Evolutionary conservation across 352 stramenopile species (phyloP).

Genomic region (Globisporangium barbulae): DNA sequence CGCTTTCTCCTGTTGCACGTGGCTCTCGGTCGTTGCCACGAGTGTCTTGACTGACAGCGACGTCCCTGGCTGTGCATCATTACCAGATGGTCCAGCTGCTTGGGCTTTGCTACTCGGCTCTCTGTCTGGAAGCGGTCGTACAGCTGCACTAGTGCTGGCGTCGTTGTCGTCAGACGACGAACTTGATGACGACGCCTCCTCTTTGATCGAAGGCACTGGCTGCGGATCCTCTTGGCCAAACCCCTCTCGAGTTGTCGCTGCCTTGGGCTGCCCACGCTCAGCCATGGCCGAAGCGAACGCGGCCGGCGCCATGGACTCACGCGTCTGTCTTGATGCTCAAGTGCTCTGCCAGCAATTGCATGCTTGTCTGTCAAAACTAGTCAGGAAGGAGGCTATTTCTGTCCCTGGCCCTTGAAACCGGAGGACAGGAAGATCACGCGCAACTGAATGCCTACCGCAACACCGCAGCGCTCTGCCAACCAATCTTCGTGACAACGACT

Average conservation of each 20-base stretch:
- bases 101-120: not conserved
- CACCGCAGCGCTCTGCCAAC: not conserved
- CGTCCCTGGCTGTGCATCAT: not conserved
- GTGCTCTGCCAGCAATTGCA: not conserved
- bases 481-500: not conserved
- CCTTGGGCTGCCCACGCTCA: not conserved
- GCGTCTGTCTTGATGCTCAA: not conserved
- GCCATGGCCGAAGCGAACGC: not conserved
- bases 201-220: conserved; percentile 8
- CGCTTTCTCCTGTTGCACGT: not conserved
- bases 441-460: not conserved
- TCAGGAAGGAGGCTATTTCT: not conserved
- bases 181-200: conserved; percentile 3
- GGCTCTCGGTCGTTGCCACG: not conserved
- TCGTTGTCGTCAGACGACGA: conserved; percentile 7
- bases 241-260: not conserved
- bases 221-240: not conserved
- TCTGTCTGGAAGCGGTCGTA: not conserved
- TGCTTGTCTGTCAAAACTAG: not conserved
- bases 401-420: not conserved
- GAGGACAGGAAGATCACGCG: not conserved
- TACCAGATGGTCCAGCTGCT: not conserved
- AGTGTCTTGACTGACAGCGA: conserved; percentile 5
- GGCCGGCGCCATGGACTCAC: not conserved
- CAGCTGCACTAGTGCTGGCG: not conserved